These are phyloP conservation scores for Coriolopsis trogii DNA, from an alignment of 1,284 basidiomycete genomes.

Conservation along the genomic window DNA sequence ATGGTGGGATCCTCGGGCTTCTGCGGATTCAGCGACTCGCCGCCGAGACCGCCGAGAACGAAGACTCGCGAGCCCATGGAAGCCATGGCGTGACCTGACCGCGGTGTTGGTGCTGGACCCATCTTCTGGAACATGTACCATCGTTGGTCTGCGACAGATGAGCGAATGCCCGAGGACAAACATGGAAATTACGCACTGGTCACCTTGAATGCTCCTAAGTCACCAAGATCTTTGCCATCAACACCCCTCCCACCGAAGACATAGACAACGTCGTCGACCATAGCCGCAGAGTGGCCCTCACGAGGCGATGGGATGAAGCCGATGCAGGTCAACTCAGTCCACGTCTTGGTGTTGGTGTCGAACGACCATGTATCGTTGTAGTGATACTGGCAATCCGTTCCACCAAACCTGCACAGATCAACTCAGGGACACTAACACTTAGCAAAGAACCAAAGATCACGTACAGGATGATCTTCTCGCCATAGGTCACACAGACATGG, in stretches of 20 bases:
- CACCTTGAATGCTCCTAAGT: constrained; percentile 96
- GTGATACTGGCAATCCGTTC: constrained; percentile 97
- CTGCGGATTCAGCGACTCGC: constrained; percentile 82
- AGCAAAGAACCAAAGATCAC: constrained; percentile 30
- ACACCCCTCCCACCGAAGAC: constrained; percentile 97
- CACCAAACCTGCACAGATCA: constrained; percentile 77
- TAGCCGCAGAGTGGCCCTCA: constrained; percentile 95
- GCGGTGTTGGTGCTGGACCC: constrained; percentile 90
- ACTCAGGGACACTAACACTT: constrained; percentile 6
- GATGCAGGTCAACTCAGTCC: constrained; percentile 96
- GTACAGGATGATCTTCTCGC: constrained; percentile 87
- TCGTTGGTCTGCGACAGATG: constrained; percentile 54
- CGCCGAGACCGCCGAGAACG: constrained; percentile 85
- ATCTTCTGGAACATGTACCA: constrained; percentile 99
- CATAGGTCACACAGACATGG: constrained; percentile 87
- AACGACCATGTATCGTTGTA: constrained; percentile 99
- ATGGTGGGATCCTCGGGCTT: constrained; percentile 83
- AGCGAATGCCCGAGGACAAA: not conserved
- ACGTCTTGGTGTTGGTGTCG: constrained; percentile 80
- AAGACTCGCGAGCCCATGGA: constrained; percentile 87
- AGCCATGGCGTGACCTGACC: constrained; percentile 96
- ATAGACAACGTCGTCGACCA: constrained; percentile 98
- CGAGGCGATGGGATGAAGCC: constrained; percentile 96
- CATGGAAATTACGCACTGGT: constrained; percentile 66
- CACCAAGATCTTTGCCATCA: constrained; percentile 94